phyloP scores from a whole-genome alignment of 2,329 filamentous ascomycete species.

The Aspergillus quadricinctus region DNA sequence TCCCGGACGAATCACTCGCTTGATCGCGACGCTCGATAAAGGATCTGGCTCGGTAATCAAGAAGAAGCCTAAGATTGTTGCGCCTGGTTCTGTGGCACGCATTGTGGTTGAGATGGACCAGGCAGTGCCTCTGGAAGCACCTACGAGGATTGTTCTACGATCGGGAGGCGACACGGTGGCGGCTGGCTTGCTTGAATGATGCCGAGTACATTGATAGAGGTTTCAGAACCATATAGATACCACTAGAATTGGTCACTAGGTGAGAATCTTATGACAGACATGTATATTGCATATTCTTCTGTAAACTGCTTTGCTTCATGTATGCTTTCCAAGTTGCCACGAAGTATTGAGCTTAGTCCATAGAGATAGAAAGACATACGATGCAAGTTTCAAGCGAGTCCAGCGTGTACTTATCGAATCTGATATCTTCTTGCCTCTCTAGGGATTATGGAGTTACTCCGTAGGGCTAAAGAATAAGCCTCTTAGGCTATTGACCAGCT shows the following conservation, averaged over 20 bases:
- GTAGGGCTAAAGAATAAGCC: not conserved
- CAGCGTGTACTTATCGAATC: not conserved
- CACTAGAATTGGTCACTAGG: not conserved
- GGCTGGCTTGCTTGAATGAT: conserved; percentile 70
- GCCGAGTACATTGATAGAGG: conserved; percentile 6
- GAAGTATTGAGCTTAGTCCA: not conserved
- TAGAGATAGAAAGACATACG: not conserved
- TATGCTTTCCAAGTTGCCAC: not conserved
- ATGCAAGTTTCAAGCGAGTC: not conserved
- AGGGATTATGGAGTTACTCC: not conserved
- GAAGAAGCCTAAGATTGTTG: conserved; percentile 80
- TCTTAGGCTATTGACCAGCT: not conserved
- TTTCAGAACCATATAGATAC: not conserved
- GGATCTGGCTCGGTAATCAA: conserved; percentile 68
- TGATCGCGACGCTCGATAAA: conserved; percentile 75
- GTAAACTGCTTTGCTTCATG: not conserved
- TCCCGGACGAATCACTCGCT: conserved; percentile 66
- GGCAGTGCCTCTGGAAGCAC: conserved; percentile 74
- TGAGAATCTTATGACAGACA: too few species aligned
- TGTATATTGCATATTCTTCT: not conserved
- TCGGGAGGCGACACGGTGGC: conserved; percentile 79
- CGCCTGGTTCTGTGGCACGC: conserved; percentile 72
- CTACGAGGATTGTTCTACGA: conserved; percentile 74
- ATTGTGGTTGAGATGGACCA: conserved; percentile 69
- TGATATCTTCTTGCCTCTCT: not conserved